Percentiles rank a stretch among this genome's conserved stretches.
Evolutionary conservation across 2,329 filamentous ascomycete species (phyloP).

Genomic region (Tetracladium maxilliforme): DNA sequence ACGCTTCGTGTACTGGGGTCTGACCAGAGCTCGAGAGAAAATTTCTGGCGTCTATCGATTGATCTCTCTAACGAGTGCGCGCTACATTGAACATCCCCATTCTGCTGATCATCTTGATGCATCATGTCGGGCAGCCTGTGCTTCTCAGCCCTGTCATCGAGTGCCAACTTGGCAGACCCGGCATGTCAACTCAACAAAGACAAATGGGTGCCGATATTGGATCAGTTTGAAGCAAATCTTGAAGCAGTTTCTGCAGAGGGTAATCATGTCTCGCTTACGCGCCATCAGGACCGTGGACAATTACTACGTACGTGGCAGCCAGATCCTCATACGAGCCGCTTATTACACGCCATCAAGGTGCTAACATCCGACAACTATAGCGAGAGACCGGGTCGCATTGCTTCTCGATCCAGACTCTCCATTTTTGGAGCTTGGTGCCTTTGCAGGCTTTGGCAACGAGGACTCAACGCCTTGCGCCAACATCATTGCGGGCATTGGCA

Average conservation of each 20-base stretch:
- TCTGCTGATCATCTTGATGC: too few species aligned
- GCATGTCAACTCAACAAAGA: slow-evolving; percentile 1
- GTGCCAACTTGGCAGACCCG: slow-evolving; percentile 1
- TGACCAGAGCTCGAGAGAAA: too few species aligned
- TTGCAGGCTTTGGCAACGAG: slow-evolving; percentile 17
- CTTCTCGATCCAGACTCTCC: slow-evolving; percentile 21
- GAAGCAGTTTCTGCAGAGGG: slow-evolving; percentile 14
- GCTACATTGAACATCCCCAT: too few species aligned
- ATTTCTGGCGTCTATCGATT: too few species aligned
- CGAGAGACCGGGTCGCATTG: slow-evolving; percentile 20
- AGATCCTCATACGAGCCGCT: too few species aligned
- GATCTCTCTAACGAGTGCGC: too few species aligned
- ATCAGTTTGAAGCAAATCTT: slow-evolving; percentile 13
- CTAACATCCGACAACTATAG: slow-evolving; percentile 8
- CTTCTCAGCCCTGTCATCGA: too few species aligned
- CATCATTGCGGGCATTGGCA: slow-evolving; percentile 21
- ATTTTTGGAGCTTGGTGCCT: slow-evolving; percentile 21
- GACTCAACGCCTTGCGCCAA: slow-evolving; percentile 20
- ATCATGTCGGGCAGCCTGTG: too few species aligned
- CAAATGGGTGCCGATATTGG: slow-evolving; percentile 5
- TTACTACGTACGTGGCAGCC: too few species aligned
- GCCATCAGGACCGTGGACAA: too few species aligned
- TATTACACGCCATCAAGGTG: too few species aligned
- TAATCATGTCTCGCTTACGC: slow-evolving; percentile 10
- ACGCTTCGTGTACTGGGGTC: too few species aligned